These are phyloP conservation scores for Botrytis byssoidea DNA, from an alignment of 2,329 filamentous ascomycete genomes.

Conservation along the genomic window DNA sequence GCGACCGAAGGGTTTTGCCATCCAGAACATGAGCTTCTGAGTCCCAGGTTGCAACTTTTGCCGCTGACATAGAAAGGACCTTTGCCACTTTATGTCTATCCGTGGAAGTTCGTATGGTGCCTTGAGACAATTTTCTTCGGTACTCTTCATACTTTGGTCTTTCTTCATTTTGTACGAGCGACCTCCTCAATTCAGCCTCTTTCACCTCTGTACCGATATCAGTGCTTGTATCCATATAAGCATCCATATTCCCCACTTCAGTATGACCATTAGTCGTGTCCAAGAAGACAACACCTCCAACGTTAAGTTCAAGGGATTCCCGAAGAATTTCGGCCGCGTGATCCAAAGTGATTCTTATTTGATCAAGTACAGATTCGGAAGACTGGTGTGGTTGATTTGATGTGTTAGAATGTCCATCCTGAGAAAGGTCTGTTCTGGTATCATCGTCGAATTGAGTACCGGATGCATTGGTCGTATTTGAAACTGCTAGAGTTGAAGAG, in stretches of 20 bases:
- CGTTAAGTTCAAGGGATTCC: slow-evolving; percentile 35
- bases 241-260: slow-evolving; percentile 23
- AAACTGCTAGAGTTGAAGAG: background rate
- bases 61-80: slow-evolving; percentile 32
- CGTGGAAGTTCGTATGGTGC: slow-evolving; percentile 25
- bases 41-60: slow-evolving; percentile 30
- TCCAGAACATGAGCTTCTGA: slow-evolving; percentile 28
- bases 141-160: background rate
- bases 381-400: background rate
- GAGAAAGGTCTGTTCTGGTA: background rate
- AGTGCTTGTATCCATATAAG: slow-evolving; percentile 22
- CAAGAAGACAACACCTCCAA: slow-evolving; percentile 36
- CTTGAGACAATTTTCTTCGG: slow-evolving; percentile 23
- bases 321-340: slow-evolving; percentile 35
- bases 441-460: background rate
- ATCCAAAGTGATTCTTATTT: slow-evolving; percentile 34
- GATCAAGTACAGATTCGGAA: slow-evolving; percentile 31
- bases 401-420: background rate
- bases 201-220: slow-evolving; percentile 25
- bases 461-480: background rate
- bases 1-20: slow-evolving; percentile 30
- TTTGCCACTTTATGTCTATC: slow-evolving; percentile 32
- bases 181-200: slow-evolving; percentile 12
- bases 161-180: background rate
- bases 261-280: slow-evolving; percentile 32